Conservation (phyloP, 495 filamentous ascomycete genomes). For the Emericellopsis terricola region DNA sequence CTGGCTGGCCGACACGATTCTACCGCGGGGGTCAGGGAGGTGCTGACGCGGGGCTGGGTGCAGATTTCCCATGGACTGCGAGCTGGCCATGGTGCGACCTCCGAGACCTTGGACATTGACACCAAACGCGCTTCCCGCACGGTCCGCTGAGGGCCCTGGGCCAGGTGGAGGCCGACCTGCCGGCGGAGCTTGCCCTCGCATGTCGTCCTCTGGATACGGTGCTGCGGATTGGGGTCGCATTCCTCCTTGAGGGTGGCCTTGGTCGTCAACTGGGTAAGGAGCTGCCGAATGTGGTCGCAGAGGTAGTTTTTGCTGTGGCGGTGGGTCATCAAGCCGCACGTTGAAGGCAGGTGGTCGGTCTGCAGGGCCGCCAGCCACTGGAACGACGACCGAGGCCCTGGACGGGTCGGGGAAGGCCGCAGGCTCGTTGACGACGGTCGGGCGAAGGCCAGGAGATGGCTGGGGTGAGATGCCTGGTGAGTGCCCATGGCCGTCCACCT, state of each 20-base stretch:
- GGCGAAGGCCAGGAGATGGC: constrained; percentile 6
- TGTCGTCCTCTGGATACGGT: constrained; percentile 36
- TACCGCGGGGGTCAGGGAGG: constrained; percentile 7
- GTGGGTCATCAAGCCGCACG: constrained; percentile 16
- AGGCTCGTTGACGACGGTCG: constrained; percentile 13
- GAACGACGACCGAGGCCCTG: constrained; percentile 8
- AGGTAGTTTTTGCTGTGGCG: constrained; percentile 11
- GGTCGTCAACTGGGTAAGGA: constrained; percentile 48
- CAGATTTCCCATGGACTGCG: constrained; percentile 9
- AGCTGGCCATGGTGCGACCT: constrained; percentile 5
- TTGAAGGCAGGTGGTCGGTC: constrained; percentile 29
- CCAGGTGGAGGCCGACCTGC: constrained; percentile 13
- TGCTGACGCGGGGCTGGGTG: constrained; percentile 1
- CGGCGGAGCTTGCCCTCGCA: constrained; percentile 12
- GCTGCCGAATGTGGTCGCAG: constrained; percentile 31
- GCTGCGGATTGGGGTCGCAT: constrained; percentile 17
- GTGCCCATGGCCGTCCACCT: constrained; percentile 9
- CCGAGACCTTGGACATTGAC: constrained; percentile 19
- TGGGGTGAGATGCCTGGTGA: constrained; percentile 12
- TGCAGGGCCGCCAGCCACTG: too few relatives aligned
- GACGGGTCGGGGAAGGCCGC: constrained; percentile 59
- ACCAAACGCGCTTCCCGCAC: constrained; percentile 50
- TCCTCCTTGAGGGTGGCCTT: constrained; percentile 22
- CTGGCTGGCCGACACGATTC: constrained; percentile 16
- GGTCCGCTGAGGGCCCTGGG: constrained; percentile 30